phyloP scores from a whole-genome alignment of 805 yeast genomes.

The Wickerhamiella occidentalis region DNA sequence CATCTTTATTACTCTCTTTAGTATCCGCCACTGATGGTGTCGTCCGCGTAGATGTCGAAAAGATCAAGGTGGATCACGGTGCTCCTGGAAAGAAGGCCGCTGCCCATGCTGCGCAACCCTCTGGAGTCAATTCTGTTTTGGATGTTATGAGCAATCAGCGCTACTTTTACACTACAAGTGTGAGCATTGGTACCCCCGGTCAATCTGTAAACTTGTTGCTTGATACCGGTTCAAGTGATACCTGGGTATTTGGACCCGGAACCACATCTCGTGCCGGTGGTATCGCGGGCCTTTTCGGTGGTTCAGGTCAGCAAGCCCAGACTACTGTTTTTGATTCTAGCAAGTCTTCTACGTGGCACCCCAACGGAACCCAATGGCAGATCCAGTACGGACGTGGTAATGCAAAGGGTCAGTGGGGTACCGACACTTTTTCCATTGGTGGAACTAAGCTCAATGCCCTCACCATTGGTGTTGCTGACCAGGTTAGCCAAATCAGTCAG shows the following conservation, averaged over 20 bases:
- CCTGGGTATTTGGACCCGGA: conserved; percentile 43
- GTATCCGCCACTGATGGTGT: conserved; percentile 6
- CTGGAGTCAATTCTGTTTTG: not conserved
- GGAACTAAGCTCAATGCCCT: conserved; percentile 39
- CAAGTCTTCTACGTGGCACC: conserved; percentile 11
- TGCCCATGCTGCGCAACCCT: not conserved
- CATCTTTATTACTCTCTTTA: not conserved
- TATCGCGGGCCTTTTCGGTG: not conserved
- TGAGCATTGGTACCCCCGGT: conserved; percentile 43
- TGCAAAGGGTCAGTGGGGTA: conserved; percentile 49
- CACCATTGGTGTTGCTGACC: conserved; percentile 66
- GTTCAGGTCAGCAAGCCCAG: not conserved
- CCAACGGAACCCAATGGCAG: conserved; percentile 21
- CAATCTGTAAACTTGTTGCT: conserved; percentile 45
- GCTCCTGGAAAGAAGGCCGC: not conserved
- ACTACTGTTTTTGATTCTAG: conserved; percentile 19
- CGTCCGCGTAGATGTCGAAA: not conserved
- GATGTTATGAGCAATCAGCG: conserved; percentile 26
- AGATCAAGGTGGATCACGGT: conserved; percentile 1
- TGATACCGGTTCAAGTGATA: conserved; percentile 67
- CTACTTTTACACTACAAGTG: conserved; percentile 28
- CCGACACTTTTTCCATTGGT: conserved; percentile 48
- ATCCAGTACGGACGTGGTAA: conserved; percentile 40
- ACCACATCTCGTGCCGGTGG: not conserved
- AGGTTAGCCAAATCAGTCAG: conserved; percentile 43